Base-by-base conservation (phyloP, 768 basidiomycete genomes). In the Flagelloscypha sp. region DNA sequence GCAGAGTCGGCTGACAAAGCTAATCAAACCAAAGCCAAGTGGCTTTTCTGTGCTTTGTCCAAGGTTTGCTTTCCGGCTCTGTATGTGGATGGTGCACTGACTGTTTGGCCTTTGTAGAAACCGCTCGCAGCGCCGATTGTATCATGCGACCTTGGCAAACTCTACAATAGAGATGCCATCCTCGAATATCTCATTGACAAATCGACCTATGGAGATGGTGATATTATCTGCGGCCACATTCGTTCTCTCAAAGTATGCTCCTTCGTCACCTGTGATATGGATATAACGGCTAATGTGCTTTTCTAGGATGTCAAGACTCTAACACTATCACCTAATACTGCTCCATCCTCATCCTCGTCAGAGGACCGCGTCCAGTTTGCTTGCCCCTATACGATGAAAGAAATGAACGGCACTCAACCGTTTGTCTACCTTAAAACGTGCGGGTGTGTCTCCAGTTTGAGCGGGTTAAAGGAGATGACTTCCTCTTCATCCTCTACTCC, bases 91-190 rank as follows among this genome's bases (percentile, higher is more conserved):
- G 36, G 7, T 12, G n/a, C 10, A 18, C 13, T 23, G 6, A 19
- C 3, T 15, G 21, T 27, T 38, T 27, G 24, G 13, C 17, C 6
- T 15, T 4, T 34, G 24, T 50, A 93, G 89, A 73, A 74, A 36
- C 80, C 79, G n/a, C 68, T 98, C 2, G 78, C 81, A 49, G 79
- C 87, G 40, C 95, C 95, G 0, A 66, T 97, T 5, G 95, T 97
- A 0, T 81, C 92, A 0, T 94, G 90, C 58, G 79, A 79, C 1
- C 69, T 97, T 0, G 95, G 95, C 8, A 94, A 93, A 56, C 65
- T 99, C 1, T 98, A 97, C 55, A 99, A 97, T 61, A 95, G 94
- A 53, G 94, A 94, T 48, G 76, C 93, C 1, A 66, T 99, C 18
- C 73, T 99, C 25, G 88, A 95, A 55, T 94, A 80, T 58, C 67